A percentile compares a stretch with the other conserved stretches of the same genome.
phyloP scores from a whole-genome alignment of 176 grass and related monocot species.

The Triticum monococcum region DNA sequence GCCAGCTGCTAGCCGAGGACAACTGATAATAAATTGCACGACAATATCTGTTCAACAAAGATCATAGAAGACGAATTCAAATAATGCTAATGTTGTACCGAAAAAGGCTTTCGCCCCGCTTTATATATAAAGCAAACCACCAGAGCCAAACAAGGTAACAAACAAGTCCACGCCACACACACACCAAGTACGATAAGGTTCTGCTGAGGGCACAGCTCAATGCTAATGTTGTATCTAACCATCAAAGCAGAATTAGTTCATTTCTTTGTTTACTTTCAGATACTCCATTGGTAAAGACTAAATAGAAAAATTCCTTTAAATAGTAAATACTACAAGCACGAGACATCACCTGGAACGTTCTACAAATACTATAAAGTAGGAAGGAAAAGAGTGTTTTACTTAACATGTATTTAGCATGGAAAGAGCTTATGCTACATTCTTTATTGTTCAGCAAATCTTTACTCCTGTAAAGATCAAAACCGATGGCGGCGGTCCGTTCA shows the following conservation, averaged over 20 bases:
- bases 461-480: neutral
- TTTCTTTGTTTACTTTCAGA: constrained; percentile 29
- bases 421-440: neutral
- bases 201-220: too few relatives aligned
- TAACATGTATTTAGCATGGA: constrained; percentile 20
- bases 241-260: neutral
- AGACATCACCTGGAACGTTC: neutral
- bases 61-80: constrained; percentile 20
- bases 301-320: neutral
- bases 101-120: too few relatives aligned
- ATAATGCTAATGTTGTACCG: neutral
- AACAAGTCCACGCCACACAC: too few relatives aligned
- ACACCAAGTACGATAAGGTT: too few relatives aligned
- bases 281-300: neutral
- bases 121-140: too few relatives aligned
- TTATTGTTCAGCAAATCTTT: neutral
- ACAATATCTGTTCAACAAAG: constrained; percentile 57
- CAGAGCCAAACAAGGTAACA: too few relatives aligned
- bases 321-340: neutral
- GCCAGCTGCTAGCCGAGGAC: constrained; percentile 52
- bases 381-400: neutral
- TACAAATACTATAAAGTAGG: neutral
- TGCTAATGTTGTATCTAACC: neutral
- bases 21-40: constrained; percentile 88
- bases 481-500: neutral